Evolutionary conservation across 169 alveolate genomes (phyloP).

Genomic region (Plasmodium fragile): DNA sequence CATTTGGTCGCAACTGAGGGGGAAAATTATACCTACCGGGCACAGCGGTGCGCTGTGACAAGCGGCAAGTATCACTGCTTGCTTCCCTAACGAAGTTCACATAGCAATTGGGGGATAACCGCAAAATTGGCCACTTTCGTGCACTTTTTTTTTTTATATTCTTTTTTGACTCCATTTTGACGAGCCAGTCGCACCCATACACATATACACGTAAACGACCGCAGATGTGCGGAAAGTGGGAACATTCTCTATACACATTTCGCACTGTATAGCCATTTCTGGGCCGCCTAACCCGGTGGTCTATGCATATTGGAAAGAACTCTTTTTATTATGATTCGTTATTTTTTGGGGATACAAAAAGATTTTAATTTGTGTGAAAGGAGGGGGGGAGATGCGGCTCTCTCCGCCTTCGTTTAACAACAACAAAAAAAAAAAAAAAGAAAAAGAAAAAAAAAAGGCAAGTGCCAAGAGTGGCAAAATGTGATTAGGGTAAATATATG

Average conservation of each 20-base stretch:
- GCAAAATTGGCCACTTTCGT: background rate
- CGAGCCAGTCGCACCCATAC: background rate
- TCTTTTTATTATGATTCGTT: background rate
- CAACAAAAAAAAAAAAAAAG: background rate
- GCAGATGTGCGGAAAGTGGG: background rate
- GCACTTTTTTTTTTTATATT: background rate
- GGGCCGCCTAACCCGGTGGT: background rate
- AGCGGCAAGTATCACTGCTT: background rate
- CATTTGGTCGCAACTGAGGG: constrained; percentile 30
- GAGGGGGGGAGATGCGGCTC: background rate
- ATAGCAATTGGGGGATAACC: background rate
- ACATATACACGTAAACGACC: background rate
- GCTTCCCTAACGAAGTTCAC: background rate
- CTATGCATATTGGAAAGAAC: background rate
- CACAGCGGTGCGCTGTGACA: background rate
- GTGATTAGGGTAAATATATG: background rate
- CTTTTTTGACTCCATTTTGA: background rate
- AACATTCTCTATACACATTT: background rate
- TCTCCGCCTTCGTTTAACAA: constrained; percentile 10
- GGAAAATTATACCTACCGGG: background rate
- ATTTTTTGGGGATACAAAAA: constrained; percentile 1
- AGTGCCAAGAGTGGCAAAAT: background rate
- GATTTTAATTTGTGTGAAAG: background rate
- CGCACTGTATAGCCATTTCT: background rate
- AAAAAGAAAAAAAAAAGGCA: background rate